phyloP scores from a whole-genome alignment of 108 stramenopile genomes.

The Phaeodactylum tricornutum region DNA sequence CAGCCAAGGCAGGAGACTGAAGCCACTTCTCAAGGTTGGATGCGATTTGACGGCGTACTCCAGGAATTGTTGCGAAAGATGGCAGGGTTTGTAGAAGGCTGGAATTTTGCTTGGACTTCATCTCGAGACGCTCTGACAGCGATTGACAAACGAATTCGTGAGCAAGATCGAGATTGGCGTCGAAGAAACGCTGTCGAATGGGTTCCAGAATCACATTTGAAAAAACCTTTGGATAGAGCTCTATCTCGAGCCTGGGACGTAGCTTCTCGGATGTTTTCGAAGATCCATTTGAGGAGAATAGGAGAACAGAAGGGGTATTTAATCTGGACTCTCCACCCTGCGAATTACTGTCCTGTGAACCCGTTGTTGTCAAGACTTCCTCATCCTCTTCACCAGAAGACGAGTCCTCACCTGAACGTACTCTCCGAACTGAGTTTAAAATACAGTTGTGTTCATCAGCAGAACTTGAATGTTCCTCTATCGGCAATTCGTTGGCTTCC shows the following conservation, averaged over 20 bases:
- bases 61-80: conserved; percentile 39
- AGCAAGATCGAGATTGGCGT: conserved; percentile 28
- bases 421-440: no score
- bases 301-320: no score
- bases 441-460: no score
- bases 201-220: conserved; percentile 26
- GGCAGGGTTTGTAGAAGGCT: conserved; percentile 47
- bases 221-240: conserved; percentile 16
- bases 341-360: no score
- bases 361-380: conserved; percentile 19
- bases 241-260: neutral
- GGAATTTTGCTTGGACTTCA: conserved; percentile 73
- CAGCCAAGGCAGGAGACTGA: conserved; percentile 71
- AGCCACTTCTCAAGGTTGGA: conserved; percentile 60
- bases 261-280: conserved; percentile 2
- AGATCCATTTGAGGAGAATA: no score
- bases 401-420: no score
- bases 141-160: conserved; percentile 30
- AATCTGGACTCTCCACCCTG: no score
- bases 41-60: conserved; percentile 39
- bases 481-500: no score
- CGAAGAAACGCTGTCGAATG: conserved; percentile 51
- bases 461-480: no score
- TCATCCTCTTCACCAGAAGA: conserved; percentile 48
- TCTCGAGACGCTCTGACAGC: conserved; percentile 39